Percentiles rank a stretch among this genome's conserved stretches.
Evolutionary conservation across 2,329 filamentous ascomycete species (phyloP).

Genomic region (Camillea tinctor): DNA sequence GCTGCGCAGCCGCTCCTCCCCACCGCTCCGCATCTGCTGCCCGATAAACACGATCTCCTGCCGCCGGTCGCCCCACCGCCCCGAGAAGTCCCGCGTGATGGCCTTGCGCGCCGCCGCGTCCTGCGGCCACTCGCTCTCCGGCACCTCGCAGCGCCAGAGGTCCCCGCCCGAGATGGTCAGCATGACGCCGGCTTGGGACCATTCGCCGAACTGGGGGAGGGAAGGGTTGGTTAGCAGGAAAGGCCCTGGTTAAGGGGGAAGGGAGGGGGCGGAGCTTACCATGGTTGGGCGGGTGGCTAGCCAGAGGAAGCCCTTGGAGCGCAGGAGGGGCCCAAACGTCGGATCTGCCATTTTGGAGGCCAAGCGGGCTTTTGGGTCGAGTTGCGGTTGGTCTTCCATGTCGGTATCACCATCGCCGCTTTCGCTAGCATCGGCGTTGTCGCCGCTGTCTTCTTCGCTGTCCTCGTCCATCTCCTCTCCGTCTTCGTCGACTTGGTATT

Average conservation of each 20-base stretch:
- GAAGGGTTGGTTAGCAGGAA: constrained; percentile 6
- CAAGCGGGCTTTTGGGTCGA: constrained; percentile 39
- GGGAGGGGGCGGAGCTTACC: constrained; percentile 17
- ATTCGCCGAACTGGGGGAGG: constrained; percentile 47
- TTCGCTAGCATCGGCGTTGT: constrained; percentile 7
- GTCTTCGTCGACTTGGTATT: constrained; percentile 30
- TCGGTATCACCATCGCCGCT: constrained; percentile 22
- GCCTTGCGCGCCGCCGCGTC: constrained; percentile 48
- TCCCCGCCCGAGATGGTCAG: constrained; percentile 57
- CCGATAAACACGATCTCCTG: constrained; percentile 76
- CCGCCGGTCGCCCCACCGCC: constrained; percentile 66
- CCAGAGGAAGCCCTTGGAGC: constrained; percentile 63
- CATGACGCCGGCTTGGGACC: constrained; percentile 65
- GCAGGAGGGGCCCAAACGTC: constrained; percentile 54
- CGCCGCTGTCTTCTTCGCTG: constrained; percentile 28
- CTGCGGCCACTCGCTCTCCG: constrained; percentile 50
- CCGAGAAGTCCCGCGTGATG: constrained; percentile 49
- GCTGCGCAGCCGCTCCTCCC: constrained; percentile 43
- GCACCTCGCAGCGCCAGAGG: constrained; percentile 59
- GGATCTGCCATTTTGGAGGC: constrained; percentile 55
- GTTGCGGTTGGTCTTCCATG: constrained; percentile 26
- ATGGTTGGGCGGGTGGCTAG: constrained; percentile 56
- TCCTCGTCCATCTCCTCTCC: constrained; percentile 25
- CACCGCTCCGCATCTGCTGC: constrained; percentile 54
- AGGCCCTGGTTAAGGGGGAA: neutral